Conservation (phyloP, 768 basidiomycete genomes). For the Tulasnella sp. region DNA sequence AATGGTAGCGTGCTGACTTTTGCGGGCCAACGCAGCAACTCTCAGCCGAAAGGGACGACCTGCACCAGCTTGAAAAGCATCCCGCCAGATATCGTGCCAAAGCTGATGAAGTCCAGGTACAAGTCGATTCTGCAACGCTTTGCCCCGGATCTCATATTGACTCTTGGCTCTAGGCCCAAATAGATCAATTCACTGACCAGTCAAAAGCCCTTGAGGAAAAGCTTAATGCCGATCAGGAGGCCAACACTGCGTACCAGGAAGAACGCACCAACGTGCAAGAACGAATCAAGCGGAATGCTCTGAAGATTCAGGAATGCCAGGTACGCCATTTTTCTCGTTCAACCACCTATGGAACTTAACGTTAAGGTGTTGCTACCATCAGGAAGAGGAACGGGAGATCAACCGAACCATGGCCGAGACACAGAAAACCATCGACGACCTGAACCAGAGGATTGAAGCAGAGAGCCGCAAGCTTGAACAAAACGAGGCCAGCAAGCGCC, state of each 20-base stretch:
- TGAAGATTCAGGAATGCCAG: slow-evolving; percentile 6
- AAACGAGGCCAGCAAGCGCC: slow-evolving; percentile 50
- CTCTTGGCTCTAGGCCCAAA: neutral
- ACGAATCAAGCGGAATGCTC: slow-evolving; percentile 1
- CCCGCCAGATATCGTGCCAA: slow-evolving; percentile 28
- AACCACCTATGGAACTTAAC: neutral
- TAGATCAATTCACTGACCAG: neutral
- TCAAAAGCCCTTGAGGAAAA: neutral
- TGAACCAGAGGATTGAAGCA: slow-evolving; percentile 37
- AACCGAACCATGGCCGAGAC: slow-evolving; percentile 29
- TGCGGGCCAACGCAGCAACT: slow-evolving; percentile 26
- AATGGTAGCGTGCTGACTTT: slow-evolving; percentile 24
- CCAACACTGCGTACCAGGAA: neutral
- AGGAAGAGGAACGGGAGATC: slow-evolving; percentile 24
- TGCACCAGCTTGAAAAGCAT: slow-evolving; percentile 31
- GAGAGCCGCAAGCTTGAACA: slow-evolving; percentile 43
- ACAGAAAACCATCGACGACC: slow-evolving; percentile 26
- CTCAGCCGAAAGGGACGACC: slow-evolving; percentile 33
- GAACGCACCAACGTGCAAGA: neutral
- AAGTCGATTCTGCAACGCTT: neutral
- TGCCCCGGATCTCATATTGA: neutral
- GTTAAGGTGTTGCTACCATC: neutral
- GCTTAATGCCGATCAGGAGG: neutral
- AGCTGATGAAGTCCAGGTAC: slow-evolving; percentile 32
- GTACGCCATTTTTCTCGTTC: neutral